Percentiles rank a stretch among this genome's conserved stretches.
Conservation (phyloP, 75 land plant genomes). For the Picea glauca region DNA sequence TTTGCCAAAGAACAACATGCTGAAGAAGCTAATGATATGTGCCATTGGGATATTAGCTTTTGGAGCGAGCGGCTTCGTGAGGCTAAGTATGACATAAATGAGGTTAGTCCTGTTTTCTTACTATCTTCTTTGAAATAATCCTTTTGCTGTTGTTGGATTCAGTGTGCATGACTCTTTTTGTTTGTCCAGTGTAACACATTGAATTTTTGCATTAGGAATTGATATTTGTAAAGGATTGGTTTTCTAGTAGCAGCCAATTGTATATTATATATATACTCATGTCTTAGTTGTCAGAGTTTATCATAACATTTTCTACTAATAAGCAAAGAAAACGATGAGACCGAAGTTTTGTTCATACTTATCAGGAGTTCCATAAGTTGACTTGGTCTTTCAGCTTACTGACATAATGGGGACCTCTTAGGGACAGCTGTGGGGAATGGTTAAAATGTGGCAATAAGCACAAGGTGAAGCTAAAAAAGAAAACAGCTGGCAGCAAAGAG, state of each 20-base stretch:
- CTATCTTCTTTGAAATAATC: neutral
- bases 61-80: constrained; percentile 98
- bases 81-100: constrained; percentile 79
- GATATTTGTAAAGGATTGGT: neutral
- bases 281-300: too few species aligned
- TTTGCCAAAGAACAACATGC: constrained; percentile 67
- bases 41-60: constrained; percentile 77
- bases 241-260: neutral
- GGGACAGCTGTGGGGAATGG: too few species aligned
- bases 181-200: neutral
- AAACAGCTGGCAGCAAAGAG: too few species aligned
- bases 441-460: too few species aligned
- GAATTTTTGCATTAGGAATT: neutral
- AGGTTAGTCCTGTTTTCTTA: constrained; percentile 31
- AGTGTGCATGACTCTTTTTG: neutral
- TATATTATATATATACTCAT: too few species aligned
- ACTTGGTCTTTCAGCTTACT: too few species aligned
- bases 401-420: too few species aligned
- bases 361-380: too few species aligned
- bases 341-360: too few species aligned
- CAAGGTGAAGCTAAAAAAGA: too few species aligned
- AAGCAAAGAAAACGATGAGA: too few species aligned
- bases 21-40: constrained; percentile 59
- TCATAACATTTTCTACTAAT: too few species aligned
- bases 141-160: neutral